These are phyloP conservation scores for Penicillium brevicompactum DNA, from an alignment of 2,329 filamentous ascomycete species.

Conservation along the genomic window DNA sequence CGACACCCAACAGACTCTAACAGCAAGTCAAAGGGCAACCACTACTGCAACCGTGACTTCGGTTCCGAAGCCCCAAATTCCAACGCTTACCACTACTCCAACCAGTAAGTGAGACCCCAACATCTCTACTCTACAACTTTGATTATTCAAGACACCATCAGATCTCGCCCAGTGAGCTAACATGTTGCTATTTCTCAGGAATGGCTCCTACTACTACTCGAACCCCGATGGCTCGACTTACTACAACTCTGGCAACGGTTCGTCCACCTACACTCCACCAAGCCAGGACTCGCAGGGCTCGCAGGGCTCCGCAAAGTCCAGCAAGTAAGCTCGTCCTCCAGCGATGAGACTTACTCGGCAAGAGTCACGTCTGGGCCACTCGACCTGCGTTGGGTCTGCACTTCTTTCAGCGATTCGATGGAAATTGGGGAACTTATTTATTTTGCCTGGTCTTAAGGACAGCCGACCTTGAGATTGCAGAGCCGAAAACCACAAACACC, in stretches of 20 bases:
- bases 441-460: too few relatives aligned
- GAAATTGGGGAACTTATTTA: too few relatives aligned
- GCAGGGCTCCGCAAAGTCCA: not conserved
- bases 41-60: constrained; percentile 14
- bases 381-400: not conserved
- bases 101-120: constrained; percentile 3
- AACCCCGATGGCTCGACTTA: constrained; percentile 15
- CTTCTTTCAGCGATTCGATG: too few relatives aligned
- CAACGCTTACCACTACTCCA: constrained; percentile 16
- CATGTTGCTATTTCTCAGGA: not conserved
- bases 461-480: too few relatives aligned
- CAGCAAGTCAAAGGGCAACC: constrained; percentile 1
- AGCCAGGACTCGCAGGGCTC: not conserved
- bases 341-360: not conserved
- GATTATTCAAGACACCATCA: too few relatives aligned
- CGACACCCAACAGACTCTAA: not conserved
- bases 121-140: too few relatives aligned
- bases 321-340: not conserved
- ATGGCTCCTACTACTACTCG: constrained; percentile 19
- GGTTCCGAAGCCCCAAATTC: constrained; percentile 2
- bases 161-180: not conserved
- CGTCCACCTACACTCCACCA: constrained; percentile 1
- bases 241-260: constrained; percentile 11
- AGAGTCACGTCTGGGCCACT: not conserved
- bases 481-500: too few relatives aligned